These are phyloP conservation scores for Alternaria sp. DNA, from an alignment of 2,329 filamentous ascomycete genomes.

Conservation along the genomic window DNA sequence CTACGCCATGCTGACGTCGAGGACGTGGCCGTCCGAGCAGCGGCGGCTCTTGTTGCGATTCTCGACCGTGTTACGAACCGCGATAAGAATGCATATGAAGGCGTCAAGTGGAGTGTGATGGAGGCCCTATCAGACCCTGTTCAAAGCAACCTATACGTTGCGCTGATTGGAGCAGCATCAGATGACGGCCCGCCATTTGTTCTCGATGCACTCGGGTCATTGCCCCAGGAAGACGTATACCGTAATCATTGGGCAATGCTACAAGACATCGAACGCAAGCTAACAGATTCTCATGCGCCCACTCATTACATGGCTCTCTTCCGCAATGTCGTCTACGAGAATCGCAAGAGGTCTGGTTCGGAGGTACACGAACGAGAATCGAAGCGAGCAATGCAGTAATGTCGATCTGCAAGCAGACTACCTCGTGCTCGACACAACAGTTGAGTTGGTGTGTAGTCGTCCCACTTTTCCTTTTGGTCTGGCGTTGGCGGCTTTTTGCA, in stretches of 20 bases:
- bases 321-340: slow-evolving; percentile 35
- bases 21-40: slow-evolving; percentile 33
- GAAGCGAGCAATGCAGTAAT: slow-evolving; percentile 38
- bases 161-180: slow-evolving; percentile 32
- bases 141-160: slow-evolving; percentile 42
- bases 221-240: slow-evolving; percentile 41
- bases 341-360: slow-evolving; percentile 41
- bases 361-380: slow-evolving; percentile 36
- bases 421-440: not conserved
- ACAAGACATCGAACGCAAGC: slow-evolving; percentile 32
- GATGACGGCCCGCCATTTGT: slow-evolving; percentile 32
- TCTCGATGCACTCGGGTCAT: slow-evolving; percentile 31
- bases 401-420: not conserved
- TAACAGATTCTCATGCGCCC: slow-evolving; percentile 32
- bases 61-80: slow-evolving; percentile 41
- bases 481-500: slow-evolving; percentile 25
- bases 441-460: not conserved
- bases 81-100: slow-evolving; percentile 41
- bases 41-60: slow-evolving; percentile 39
- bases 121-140: slow-evolving; percentile 30
- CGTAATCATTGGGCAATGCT: slow-evolving; percentile 39
- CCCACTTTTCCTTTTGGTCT: slow-evolving; percentile 5
- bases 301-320: slow-evolving; percentile 33
- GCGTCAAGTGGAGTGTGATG: slow-evolving; percentile 35
- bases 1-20: slow-evolving; percentile 30